A percentile compares a stretch with the other conserved stretches of the same genome.
Conservation (phyloP, 371 early-diverging fungal genomes). For the Mucor piriformis region DNA sequence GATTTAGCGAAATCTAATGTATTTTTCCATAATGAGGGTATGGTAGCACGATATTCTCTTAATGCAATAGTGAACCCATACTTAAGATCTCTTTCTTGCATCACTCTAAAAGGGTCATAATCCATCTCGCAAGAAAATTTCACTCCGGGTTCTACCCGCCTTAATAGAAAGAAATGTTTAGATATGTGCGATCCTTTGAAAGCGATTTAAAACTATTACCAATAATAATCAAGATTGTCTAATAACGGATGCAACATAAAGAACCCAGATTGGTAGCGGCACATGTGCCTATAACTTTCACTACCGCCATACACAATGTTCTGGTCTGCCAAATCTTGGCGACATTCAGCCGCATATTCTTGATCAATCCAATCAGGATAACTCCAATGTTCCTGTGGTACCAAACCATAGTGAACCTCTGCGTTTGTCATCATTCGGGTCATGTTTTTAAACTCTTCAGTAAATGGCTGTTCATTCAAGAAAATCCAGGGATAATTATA, state of each 20-base stretch:
- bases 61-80: slow-evolving; percentile 87
- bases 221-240: slow-evolving; percentile 88
- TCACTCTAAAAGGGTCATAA: slow-evolving; percentile 88
- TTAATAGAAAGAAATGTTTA: slow-evolving; percentile 72
- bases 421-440: slow-evolving; percentile 57
- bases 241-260: slow-evolving; percentile 85
- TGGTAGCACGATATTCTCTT: slow-evolving; percentile 76
- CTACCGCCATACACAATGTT: slow-evolving; percentile 83
- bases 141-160: slow-evolving; percentile 96
- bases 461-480: slow-evolving; percentile 83
- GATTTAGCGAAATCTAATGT: slow-evolving; percentile 64
- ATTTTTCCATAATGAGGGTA: slow-evolving; percentile 84
- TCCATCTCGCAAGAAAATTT: slow-evolving; percentile 87
- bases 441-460: slow-evolving; percentile 70
- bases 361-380: slow-evolving; percentile 84
- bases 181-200: slow-evolving; percentile 43
- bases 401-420: slow-evolving; percentile 51
- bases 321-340: slow-evolving; percentile 63
- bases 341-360: slow-evolving; percentile 57
- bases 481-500: slow-evolving; percentile 92
- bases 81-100: slow-evolving; percentile 73
- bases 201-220: too few relatives aligned
- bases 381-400: slow-evolving; percentile 75
- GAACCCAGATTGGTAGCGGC: slow-evolving; percentile 85
- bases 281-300: slow-evolving; percentile 94